Conservation (phyloP, 345 rosid genomes). For the Eucalyptus regnans region DNA sequence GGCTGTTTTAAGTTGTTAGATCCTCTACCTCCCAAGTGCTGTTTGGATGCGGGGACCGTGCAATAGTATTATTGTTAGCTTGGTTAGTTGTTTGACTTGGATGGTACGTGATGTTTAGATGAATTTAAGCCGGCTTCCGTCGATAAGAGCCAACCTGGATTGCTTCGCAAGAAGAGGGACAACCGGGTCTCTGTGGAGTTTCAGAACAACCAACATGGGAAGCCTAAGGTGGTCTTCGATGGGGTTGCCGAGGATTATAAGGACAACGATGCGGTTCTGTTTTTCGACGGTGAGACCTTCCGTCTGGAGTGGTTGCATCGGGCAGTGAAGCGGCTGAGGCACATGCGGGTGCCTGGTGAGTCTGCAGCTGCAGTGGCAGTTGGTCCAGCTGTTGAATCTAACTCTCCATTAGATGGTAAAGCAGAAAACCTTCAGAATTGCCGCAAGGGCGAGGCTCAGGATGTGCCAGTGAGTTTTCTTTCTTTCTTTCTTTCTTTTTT, state of each 20-base stretch:
- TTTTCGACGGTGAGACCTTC: conserved; percentile 57
- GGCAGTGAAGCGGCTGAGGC: conserved; percentile 57
- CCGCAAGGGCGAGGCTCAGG: neutral
- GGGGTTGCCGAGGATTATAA: conserved; percentile 62
- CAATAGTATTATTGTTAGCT: neutral
- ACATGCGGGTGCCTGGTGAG: conserved; percentile 43
- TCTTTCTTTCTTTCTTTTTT: neutral
- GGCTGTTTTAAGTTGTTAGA: neutral
- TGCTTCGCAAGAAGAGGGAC: conserved; percentile 46
- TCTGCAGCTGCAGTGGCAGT: conserved; percentile 12
- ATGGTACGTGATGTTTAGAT: conserved; percentile 20
- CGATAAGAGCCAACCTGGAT: conserved; percentile 52
- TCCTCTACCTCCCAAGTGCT: neutral
- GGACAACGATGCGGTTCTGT: conserved; percentile 59
- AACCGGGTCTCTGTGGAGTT: conserved; percentile 63
- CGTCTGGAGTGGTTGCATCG: conserved; percentile 58
- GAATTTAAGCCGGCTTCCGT: conserved; percentile 86
- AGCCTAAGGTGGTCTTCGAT: conserved; percentile 57
- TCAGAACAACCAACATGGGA: conserved; percentile 61
- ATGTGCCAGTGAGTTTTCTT: neutral
- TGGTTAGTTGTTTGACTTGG: neutral
- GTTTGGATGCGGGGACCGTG: neutral
- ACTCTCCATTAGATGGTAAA: conserved; percentile 18
- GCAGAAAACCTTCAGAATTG: conserved; percentile 8
- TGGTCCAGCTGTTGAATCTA: conserved; percentile 19